Evolutionary conservation across 257 asterid genomes (phyloP).

Genomic region (Lavandula angustifolia): DNA sequence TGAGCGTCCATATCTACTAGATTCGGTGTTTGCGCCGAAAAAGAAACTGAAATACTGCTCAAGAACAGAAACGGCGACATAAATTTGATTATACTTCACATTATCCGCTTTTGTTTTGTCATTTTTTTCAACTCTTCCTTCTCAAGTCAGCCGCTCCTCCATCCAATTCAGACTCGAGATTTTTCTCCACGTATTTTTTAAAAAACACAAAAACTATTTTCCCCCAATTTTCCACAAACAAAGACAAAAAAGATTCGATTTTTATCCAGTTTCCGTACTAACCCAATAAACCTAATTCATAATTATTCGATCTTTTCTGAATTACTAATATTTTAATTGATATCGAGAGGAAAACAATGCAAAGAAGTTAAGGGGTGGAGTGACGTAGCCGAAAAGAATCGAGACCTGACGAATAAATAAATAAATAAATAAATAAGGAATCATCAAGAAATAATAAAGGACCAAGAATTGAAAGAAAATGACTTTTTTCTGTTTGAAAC

Average conservation of each 20-base stretch:
- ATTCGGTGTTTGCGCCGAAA: conserved; percentile 17
- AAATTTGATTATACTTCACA: conserved; percentile 9
- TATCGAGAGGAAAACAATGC: conserved; percentile 29
- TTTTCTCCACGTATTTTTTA: background rate
- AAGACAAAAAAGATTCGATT: conserved; percentile 16
- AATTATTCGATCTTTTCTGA: background rate
- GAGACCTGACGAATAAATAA: conserved; percentile 21
- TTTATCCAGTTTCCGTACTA: conserved; percentile 20
- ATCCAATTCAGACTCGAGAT: conserved; percentile 28
- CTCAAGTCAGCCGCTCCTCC: conserved; percentile 28
- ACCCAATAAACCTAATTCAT: background rate
- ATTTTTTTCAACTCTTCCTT: conserved; percentile 27
- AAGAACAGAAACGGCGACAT: background rate
- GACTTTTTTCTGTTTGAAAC: background rate
- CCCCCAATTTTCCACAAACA: background rate
- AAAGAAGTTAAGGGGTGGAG: conserved; percentile 60
- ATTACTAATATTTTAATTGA: background rate
- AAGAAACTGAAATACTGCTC: background rate
- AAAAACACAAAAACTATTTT: background rate
- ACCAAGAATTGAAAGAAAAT: background rate
- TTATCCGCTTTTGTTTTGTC: conserved; percentile 30
- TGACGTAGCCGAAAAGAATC: conserved; percentile 71
- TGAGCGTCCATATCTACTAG: conserved; percentile 33
- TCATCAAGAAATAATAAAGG: background rate
- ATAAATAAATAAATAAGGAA: background rate